Percentiles rank a stretch among this genome's conserved stretches.
phyloP scores from a whole-genome alignment of 1,284 basidiomycete genomes.

The Pseudozyma sp. region DNA sequence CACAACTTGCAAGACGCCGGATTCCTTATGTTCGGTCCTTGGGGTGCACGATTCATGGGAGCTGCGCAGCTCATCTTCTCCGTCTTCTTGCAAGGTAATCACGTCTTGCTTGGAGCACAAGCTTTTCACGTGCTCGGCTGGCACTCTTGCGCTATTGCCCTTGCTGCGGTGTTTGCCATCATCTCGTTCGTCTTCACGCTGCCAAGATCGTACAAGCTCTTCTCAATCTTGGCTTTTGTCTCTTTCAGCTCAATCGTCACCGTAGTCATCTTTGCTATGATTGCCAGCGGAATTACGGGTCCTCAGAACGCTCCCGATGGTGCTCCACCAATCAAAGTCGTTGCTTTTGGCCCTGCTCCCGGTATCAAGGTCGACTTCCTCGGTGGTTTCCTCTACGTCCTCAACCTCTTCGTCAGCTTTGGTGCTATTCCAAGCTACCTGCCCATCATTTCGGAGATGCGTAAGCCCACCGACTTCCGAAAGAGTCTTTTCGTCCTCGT shows the following conservation, averaged over 20 bases:
- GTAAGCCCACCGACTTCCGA: slow-evolving; percentile 53
- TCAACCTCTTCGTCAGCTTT: slow-evolving; percentile 58
- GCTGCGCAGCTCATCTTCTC: slow-evolving; percentile 50
- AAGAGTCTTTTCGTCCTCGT: slow-evolving; percentile 51
- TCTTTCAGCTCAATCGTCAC: slow-evolving; percentile 61
- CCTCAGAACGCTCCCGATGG: slow-evolving; percentile 42
- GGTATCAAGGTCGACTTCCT: slow-evolving; percentile 54
- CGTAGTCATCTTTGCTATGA: slow-evolving; percentile 62
- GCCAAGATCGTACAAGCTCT: slow-evolving; percentile 60
- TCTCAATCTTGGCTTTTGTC: slow-evolving; percentile 52
- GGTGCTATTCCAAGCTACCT: slow-evolving; percentile 58
- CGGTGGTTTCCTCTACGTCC: slow-evolving; percentile 52
- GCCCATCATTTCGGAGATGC: slow-evolving; percentile 64
- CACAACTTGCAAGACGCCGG: slow-evolving; percentile 62
- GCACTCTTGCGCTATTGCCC: slow-evolving; percentile 53
- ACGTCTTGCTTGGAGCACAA: slow-evolving; percentile 57
- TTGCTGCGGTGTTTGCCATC: slow-evolving; percentile 54
- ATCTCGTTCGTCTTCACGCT: slow-evolving; percentile 61
- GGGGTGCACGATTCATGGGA: slow-evolving; percentile 46
- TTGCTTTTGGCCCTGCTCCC: slow-evolving; percentile 52
- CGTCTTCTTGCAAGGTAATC: slow-evolving; percentile 60
- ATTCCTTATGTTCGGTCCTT: slow-evolving; percentile 57
- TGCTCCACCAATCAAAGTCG: slow-evolving; percentile 42
- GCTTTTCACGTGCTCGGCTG: slow-evolving; percentile 58
- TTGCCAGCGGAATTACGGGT: slow-evolving; percentile 56